Percentiles rank a stretch among this genome's conserved stretches.
Evolutionary conservation across 2,329 filamentous ascomycete genomes (phyloP).

Genomic region (Epichloe hybrida): DNA sequence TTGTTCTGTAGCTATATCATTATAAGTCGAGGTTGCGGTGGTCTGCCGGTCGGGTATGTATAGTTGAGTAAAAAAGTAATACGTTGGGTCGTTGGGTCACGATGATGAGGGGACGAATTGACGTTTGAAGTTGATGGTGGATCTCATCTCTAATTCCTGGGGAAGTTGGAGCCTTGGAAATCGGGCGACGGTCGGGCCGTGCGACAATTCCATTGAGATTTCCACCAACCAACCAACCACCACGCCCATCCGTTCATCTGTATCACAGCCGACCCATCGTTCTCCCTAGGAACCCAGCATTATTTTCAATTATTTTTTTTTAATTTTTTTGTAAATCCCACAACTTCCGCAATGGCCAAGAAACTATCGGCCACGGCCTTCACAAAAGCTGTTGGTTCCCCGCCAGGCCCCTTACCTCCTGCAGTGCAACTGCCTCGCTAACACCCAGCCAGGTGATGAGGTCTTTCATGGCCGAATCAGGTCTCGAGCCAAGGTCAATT

Average conservation of each 20-base stretch:
- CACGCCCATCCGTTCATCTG: too few species aligned
- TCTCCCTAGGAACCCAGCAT: too few species aligned
- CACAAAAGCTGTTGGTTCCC: conserved; percentile 18
- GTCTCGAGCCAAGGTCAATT: conserved; percentile 69
- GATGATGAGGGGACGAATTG: not conserved
- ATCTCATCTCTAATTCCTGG: not conserved
- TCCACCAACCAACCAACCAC: too few species aligned
- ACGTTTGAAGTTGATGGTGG: not conserved
- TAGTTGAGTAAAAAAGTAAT: not conserved
- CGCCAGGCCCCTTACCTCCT: not conserved
- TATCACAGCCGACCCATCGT: too few species aligned
- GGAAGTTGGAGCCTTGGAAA: not conserved
- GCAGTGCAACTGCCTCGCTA: not conserved
- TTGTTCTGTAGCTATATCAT: conserved; percentile 7
- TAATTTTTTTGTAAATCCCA: too few species aligned
- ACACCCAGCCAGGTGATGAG: conserved; percentile 52
- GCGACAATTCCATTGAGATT: too few species aligned
- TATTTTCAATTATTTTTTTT: too few species aligned
- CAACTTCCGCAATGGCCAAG: conserved; percentile 24
- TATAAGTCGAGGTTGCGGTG: not conserved
- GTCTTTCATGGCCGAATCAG: conserved; percentile 75
- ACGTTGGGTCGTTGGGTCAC: not conserved
- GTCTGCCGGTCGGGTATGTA: not conserved
- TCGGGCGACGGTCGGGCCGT: conserved; percentile 4
- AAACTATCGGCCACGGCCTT: conserved; percentile 21